These are phyloP conservation scores for Hibiscus syriacus DNA, from an alignment of 345 rosid species.

Conservation along the genomic window DNA sequence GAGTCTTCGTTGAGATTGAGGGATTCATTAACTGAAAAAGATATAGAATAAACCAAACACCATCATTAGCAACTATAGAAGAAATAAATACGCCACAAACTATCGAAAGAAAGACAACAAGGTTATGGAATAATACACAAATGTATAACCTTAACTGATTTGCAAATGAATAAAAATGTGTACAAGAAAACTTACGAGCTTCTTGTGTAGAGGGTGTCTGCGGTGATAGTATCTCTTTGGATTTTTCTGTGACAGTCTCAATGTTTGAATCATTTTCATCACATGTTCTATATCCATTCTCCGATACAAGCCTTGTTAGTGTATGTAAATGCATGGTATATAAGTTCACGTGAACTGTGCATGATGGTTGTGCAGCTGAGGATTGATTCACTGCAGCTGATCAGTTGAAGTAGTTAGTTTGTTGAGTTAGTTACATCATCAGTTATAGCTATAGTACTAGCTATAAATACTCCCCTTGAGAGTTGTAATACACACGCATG, in stretches of 20 bases:
- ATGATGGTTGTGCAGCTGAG: no score
- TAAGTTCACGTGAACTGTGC: no score
- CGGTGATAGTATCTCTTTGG: constrained; percentile 36
- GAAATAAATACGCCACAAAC: background rate
- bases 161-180: background rate
- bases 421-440: no score
- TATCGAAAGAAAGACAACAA: background rate
- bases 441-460: no score
- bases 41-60: constrained; percentile 6
- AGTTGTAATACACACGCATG: no score
- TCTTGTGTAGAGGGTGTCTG: constrained; percentile 40
- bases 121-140: background rate
- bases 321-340: no score
- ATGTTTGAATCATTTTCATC: constrained; percentile 33
- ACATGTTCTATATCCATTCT: constrained; percentile 27
- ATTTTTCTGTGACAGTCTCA: constrained; percentile 37
- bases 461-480: no score
- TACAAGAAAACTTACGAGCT: constrained; percentile 45
- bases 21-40: constrained; percentile 10
- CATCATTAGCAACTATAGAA: constrained; percentile 15
- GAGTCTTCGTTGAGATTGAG: background rate
- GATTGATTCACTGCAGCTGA: no score
- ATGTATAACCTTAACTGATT: background rate
- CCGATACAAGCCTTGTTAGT: constrained; percentile 23
- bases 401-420: no score